Evolutionary conservation across 2,329 filamentous ascomycete genomes (phyloP), one percentile per base, ranked within the genome.

Genomic region (Chaetomium sp.): DNA sequence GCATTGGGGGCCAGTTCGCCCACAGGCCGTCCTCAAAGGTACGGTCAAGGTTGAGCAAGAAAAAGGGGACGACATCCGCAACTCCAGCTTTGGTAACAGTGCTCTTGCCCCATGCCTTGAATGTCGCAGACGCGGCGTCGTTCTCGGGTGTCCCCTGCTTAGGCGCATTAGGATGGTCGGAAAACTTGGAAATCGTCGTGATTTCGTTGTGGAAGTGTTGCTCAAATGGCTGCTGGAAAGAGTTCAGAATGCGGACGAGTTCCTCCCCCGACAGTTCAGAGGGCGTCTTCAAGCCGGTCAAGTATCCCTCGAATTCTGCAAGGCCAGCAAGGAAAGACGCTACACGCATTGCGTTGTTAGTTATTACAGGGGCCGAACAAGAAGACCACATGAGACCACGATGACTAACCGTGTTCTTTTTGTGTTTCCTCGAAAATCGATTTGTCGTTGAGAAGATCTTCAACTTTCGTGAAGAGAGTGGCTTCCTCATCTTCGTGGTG

Each of bases 1-100:
- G 82, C 72, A 86, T 86, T 0, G 83, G 81, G 45, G 84, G 84
- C 82, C 83, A 87, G 62, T 77, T 76, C 10, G 73, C 74, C 81
- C 83, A 86, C 64, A 75, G 66, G 32, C 81, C 81, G 5, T 78
- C 78, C 68, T 87, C 84, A 57, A 72, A 75, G 3, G 77, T 82
- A 43, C 73, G 69, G 66, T 87, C 84, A 27, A 85, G 69, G 64
- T 86, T 86, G 60, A 85, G 68, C 54, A 86, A 65, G 71, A 86
- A 85, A 63, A 87, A 85, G 1, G 82, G 82, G 12, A 86, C 77
- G 0, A 82, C 82, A 57, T 85, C 81, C 14, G 76, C 71, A 40
- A 76, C 73, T 34, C 80, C 80, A 0, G 80, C 81, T 69, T 84
- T 84, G 48, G 74, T 79, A n/a, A 85, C 78, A 1, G 81, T 84